Evolutionary conservation across 169 alveolate genomes (phyloP).

Genomic region (Plasmodium malariae): DNA sequence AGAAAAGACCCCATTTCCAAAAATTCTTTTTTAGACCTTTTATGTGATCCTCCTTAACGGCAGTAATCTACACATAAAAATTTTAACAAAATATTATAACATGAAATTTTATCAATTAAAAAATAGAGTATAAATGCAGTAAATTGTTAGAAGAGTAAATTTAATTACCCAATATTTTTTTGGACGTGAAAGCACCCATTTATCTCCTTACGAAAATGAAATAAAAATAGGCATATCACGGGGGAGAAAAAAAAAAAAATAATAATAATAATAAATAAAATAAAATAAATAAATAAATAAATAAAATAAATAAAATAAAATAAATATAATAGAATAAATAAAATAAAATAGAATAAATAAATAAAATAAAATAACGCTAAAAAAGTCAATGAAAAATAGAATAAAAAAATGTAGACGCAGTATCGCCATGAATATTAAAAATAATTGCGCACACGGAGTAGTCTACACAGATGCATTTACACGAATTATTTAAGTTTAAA

Average conservation of each 20-base stretch:
- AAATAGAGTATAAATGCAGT: neutral
- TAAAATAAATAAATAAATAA: neutral
- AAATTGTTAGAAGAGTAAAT: neutral
- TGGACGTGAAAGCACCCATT: slow-evolving; percentile 61
- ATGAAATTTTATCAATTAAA: neutral
- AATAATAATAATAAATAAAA: too few relatives aligned
- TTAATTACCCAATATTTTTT: slow-evolving; percentile 49
- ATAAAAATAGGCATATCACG: neutral
- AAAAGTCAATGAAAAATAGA: too few relatives aligned
- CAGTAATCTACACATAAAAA: slow-evolving; percentile 38
- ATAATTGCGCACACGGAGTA: too few relatives aligned
- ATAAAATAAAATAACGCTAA: too few relatives aligned
- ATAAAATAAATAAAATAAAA: neutral
- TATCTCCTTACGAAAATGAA: slow-evolving; percentile 35
- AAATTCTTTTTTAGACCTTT: slow-evolving; percentile 4
- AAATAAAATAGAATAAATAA: too few relatives aligned
- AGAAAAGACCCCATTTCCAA: too few relatives aligned
- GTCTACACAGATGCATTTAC: too few relatives aligned
- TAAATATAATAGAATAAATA: neutral
- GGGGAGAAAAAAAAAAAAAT: neutral
- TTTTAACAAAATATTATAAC: neutral
- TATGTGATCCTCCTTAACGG: slow-evolving; percentile 50
- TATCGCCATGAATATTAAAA: too few relatives aligned
- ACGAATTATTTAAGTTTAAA: too few relatives aligned
- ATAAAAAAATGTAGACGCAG: too few relatives aligned